These are phyloP conservation scores for Ocimum tenuiflorum DNA, from an alignment of 257 asterid species.

Conservation along the genomic window DNA sequence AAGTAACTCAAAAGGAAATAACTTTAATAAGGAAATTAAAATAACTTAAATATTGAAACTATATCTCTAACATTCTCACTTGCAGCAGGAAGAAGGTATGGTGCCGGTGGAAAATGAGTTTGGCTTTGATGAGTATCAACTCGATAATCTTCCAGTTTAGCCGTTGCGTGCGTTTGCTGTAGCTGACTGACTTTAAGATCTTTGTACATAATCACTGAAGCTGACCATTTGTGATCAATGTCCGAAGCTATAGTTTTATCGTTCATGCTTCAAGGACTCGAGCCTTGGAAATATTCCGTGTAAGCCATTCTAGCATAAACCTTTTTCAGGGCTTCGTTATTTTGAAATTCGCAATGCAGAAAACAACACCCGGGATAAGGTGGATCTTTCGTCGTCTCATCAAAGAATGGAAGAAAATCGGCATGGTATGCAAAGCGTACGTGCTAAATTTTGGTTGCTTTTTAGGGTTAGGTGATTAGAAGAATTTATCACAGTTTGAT, in stretches of 20 bases:
- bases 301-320: conserved; percentile 19
- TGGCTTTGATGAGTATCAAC: conserved; percentile 51
- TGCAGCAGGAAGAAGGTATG: conserved; percentile 45
- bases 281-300: conserved; percentile 13
- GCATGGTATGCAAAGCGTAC: conserved; percentile 46
- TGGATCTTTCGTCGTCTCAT: conserved; percentile 10
- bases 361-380: conserved; percentile 5
- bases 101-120: conserved; percentile 53
- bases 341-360: conserved; percentile 5
- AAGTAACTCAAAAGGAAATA: too few relatives aligned
- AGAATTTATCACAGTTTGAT: background rate
- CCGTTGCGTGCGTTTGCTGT: background rate
- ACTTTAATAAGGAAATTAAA: too few relatives aligned
- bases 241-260: conserved; percentile 12
- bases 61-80: too few relatives aligned
- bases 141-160: conserved; percentile 65
- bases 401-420: conserved; percentile 21
- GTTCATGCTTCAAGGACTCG: conserved; percentile 13
- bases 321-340: conserved; percentile 14
- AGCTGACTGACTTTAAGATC: conserved; percentile 16
- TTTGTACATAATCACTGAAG: conserved; percentile 43
- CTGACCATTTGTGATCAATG: conserved; percentile 19
- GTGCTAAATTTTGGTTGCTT: conserved; percentile 39
- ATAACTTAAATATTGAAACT: too few relatives aligned
- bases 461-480: conserved; percentile 33